Evolutionary conservation across 2,329 filamentous ascomycete genomes (phyloP), one percentile per base, ranked within the genome.

Genomic region (Ophiocordyceps camponoti-leonardi): DNA sequence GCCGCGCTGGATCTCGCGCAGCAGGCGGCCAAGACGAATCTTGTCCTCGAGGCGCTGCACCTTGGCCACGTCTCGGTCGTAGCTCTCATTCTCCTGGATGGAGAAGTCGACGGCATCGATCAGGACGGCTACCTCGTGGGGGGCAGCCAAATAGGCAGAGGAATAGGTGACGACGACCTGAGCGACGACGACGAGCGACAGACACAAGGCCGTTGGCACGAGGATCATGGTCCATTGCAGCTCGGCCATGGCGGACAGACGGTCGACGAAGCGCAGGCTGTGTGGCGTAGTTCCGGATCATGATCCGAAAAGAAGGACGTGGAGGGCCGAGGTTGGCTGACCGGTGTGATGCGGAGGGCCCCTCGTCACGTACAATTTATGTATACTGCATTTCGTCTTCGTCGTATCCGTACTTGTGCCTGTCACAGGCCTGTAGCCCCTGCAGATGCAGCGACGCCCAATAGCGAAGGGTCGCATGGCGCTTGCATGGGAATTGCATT

Each of bases 41-140:
- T 79, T 79, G 58, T 81, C 77, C 50, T 79, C 76, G 28, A 79
- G 65, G 39, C 71, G 71, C 55, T 67, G 67, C 37, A 80, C 67
- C 48, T 70, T 72, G 46, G 68, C 63, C 43, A 80, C 67, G 53
- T 81, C 75, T 52, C 68, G 65, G 57, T 79, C 73, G 56, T 79
- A 79, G 54, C 67, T 73, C 59, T 80, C 77, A 54, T 79, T 80
- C 57, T 81, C 77, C 52, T 72, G 65, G 43, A 78, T 66, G 37
- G 75, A 83, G 53, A 69, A 75, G 56, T 79, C 75, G 53, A 77
- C 68, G 16, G 72, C 67, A 54, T 79, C 75, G 54, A 79, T 59
- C 53, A 80, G 76, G 47, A 68, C 68, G 48, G 61, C 61, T 46
- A 79, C 67, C 58, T 81, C 76, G 50, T 63, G 65, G 26, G 77